These are phyloP conservation scores for Metarhizium guizhouense DNA, from an alignment of 2,329 filamentous ascomycete genomes.

Conservation along the genomic window DNA sequence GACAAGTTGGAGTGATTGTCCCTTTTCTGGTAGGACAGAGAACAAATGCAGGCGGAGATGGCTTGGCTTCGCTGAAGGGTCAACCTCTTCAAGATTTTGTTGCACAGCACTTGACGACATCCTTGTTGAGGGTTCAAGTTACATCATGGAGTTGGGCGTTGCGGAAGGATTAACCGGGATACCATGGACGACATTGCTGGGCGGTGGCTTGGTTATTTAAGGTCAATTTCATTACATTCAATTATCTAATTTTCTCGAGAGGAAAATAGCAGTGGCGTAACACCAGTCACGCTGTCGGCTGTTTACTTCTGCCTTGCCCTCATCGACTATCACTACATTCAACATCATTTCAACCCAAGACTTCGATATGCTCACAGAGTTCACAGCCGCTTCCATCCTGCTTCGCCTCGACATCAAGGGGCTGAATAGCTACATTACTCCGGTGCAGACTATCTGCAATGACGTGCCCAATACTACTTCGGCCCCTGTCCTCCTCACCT, in stretches of 20 bases:
- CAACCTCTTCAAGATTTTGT: background rate
- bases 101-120: background rate
- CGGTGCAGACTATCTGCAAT: background rate
- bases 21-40: background rate
- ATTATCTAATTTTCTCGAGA: background rate
- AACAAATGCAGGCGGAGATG: background rate
- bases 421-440: background rate
- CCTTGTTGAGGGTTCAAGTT: background rate
- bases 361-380: background rate
- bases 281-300: background rate
- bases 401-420: background rate
- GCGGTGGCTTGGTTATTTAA: background rate
- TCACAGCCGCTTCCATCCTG: background rate
- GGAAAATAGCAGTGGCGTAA: background rate
- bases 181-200: background rate
- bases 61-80: background rate
- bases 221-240: background rate
- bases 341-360: background rate
- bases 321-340: background rate
- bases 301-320: background rate
- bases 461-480: background rate
- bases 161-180: background rate
- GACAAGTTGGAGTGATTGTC: slow-evolving; percentile 76
- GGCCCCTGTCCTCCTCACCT: background rate
- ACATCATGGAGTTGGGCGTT: background rate